phyloP scores from a whole-genome alignment of 352 stramenopile genomes.

The Phytophthora fragariaefolia region DNA sequence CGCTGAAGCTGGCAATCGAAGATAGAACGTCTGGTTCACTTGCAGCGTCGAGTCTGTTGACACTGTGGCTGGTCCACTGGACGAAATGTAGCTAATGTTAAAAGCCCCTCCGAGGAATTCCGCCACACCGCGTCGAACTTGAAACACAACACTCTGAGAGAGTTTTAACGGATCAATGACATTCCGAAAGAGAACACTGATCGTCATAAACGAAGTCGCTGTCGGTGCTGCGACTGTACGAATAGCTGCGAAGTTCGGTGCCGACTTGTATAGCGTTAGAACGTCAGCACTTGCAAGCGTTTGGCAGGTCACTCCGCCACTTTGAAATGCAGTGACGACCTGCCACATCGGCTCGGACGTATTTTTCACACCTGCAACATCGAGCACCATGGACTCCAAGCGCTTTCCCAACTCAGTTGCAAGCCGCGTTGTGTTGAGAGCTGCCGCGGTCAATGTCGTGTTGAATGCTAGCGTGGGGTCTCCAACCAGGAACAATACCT shows the following conservation, averaged over 20 bases:
- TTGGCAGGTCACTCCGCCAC: slow-evolving; percentile 22
- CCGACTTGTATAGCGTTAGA: slow-evolving; percentile 31
- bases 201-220: slow-evolving; percentile 36
- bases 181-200: slow-evolving; percentile 55
- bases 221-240: slow-evolving; percentile 4
- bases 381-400: slow-evolving; percentile 12
- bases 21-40: slow-evolving; percentile 51
- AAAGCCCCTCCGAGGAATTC: slow-evolving; percentile 46
- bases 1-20: slow-evolving; percentile 24
- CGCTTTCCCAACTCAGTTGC: slow-evolving; percentile 7
- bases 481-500: slow-evolving; percentile 39
- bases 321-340: slow-evolving; percentile 24
- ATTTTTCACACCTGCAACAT: slow-evolving; percentile 19
- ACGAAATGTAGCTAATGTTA: slow-evolving; percentile 33
- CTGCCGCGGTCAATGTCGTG: slow-evolving; percentile 5
- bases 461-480: slow-evolving; percentile 25
- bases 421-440: slow-evolving; percentile 23
- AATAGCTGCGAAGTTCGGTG: slow-evolving; percentile 32
- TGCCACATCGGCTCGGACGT: slow-evolving; percentile 25
- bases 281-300: slow-evolving; percentile 19
- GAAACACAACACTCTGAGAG: slow-evolving; percentile 47
- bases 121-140: slow-evolving; percentile 51
- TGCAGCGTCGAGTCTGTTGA: slow-evolving; percentile 42
- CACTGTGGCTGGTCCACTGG: slow-evolving; percentile 32
- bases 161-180: slow-evolving; percentile 44